Evolutionary conservation across 805 yeast species (phyloP).

Genomic region (Brettanomyces custersianus): DNA sequence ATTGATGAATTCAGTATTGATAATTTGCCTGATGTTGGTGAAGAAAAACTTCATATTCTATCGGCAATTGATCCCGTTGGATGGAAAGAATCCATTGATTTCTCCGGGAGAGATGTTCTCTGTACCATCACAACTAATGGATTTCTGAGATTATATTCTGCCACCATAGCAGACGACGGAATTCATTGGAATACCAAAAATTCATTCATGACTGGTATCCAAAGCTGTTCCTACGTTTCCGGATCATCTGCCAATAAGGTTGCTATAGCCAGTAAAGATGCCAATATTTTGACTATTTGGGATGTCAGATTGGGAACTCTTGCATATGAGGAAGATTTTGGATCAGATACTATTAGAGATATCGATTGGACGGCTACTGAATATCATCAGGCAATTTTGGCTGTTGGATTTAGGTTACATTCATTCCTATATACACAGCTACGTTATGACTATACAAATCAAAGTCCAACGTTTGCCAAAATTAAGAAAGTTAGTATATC

Average conservation of each 20-base stretch:
- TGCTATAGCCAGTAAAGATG: slow-evolving; percentile 57
- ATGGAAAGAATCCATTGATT: slow-evolving; percentile 28
- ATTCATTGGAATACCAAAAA: slow-evolving; percentile 47
- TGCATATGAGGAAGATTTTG: slow-evolving; percentile 47
- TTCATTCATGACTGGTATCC: slow-evolving; percentile 46
- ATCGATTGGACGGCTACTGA: slow-evolving; percentile 81
- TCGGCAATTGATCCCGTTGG: slow-evolving; percentile 65
- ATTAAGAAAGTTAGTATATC: slow-evolving; percentile 66
- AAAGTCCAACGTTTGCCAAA: slow-evolving; percentile 66
- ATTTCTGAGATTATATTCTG: slow-evolving; percentile 35
- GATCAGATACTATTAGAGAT: slow-evolving; percentile 40
- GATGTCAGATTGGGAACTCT: slow-evolving; percentile 59
- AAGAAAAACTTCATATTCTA: slow-evolving; percentile 18
- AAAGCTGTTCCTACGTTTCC: slow-evolving; percentile 42
- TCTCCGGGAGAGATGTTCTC: slow-evolving; percentile 35
- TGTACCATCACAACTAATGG: slow-evolving; percentile 52
- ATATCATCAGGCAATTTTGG: slow-evolving; percentile 59
- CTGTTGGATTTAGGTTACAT: slow-evolving; percentile 63
- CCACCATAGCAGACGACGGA: slow-evolving; percentile 22
- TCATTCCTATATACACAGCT: slow-evolving; percentile 71
- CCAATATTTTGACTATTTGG: slow-evolving; percentile 62
- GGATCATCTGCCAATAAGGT: slow-evolving; percentile 73
- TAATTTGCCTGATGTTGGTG: slow-evolving; percentile 29
- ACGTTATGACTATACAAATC: slow-evolving; percentile 82
- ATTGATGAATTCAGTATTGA: slow-evolving; percentile 20